Evolutionary conservation across 805 yeast species (phyloP), one percentile per base, ranked within the genome.

Genomic region (Cyberlindnera lachancei): DNA sequence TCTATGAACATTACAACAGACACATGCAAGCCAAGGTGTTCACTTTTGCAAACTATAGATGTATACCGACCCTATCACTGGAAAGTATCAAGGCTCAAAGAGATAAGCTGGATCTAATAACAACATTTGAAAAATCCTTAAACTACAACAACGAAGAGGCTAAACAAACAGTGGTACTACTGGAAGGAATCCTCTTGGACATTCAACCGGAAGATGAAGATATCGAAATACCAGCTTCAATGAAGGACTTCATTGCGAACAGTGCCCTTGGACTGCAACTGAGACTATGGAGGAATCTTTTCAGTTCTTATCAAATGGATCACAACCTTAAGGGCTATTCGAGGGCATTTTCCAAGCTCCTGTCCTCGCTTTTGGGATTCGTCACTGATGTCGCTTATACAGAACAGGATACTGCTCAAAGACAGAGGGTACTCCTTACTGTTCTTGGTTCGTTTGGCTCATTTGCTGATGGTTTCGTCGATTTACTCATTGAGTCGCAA

Each of bases 201-300:
- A 53, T 18, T 6, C 15, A 15, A 63, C 26, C 40, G 42, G 7
- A 36, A 6, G 23, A 12, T 6, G 12, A 14, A 11, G 35, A 2
- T 29, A 9, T 9, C 1, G 70, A 66, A 22, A 14, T 18, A 5
- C 63, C 69, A 22, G 41, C 48, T 12, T 75, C 87, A 7, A 76
- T 86, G 53, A 61, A 66, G 15, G 54, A 61, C 10, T 85, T 90
- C 48, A 61, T 92, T 12, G 56, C 63, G 3, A 63, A 61, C 10
- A 75, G 94, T 0, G 73, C 92, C 0, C 60, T 80, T 15, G 79
- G 73, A 15, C 67, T 86, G 50, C 73, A 72, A 35, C 58, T 87
- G 23, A 77, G 78, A 33, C 56, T 92, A 3, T 88, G 96, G 94
- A 73, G 72, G 20, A 66, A 80, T 16, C 59, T 88, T 13, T 65